Percentiles rank a stretch among this genome's conserved stretches.
These are phyloP conservation scores for Actinidia arguta DNA, from an alignment of 179 eudicot species.

Conservation along the genomic window DNA sequence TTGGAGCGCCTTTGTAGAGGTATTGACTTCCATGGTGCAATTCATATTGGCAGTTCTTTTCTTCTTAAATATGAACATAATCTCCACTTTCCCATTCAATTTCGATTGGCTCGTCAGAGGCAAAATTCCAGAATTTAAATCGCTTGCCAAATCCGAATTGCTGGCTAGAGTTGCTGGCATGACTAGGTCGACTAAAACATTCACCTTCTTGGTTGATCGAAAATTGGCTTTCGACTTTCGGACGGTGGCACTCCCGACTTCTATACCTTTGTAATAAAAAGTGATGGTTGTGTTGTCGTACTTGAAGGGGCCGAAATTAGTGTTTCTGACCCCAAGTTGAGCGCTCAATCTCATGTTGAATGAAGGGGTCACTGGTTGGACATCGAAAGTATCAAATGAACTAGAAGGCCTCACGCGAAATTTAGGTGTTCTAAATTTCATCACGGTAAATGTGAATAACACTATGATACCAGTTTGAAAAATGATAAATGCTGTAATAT, in stretches of 20 bases:
- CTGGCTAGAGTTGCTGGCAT: not conserved
- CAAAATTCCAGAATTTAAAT: slow-evolving; percentile 24
- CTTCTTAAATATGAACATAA: slow-evolving; percentile 28
- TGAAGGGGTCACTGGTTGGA: slow-evolving; percentile 13
- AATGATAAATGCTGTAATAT: slow-evolving; percentile 11
- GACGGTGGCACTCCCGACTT: slow-evolving; percentile 22
- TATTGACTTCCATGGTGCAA: slow-evolving; percentile 18
- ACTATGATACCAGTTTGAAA: slow-evolving; percentile 18
- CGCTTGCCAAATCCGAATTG: slow-evolving; percentile 8
- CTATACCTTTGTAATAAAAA: slow-evolving; percentile 21
- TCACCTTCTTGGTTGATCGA: slow-evolving; percentile 26
- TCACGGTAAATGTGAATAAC: slow-evolving; percentile 19
- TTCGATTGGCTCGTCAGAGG: slow-evolving; percentile 25
- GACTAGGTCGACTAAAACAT: not conserved
- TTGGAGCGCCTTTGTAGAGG: not conserved
- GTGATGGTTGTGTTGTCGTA: slow-evolving; percentile 16
- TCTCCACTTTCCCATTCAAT: slow-evolving; percentile 30
- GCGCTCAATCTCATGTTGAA: slow-evolving; percentile 17
- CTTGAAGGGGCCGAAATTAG: slow-evolving; percentile 30
- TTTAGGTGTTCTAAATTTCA: not conserved
- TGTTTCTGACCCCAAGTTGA: slow-evolving; percentile 29
- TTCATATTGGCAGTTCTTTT: slow-evolving; percentile 26
- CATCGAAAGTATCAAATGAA: slow-evolving; percentile 13
- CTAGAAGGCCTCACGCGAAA: slow-evolving; percentile 15
- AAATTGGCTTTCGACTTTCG: not conserved